Conservation (phyloP, 768 basidiomycete species). For the Pulveroboletus sp. region DNA sequence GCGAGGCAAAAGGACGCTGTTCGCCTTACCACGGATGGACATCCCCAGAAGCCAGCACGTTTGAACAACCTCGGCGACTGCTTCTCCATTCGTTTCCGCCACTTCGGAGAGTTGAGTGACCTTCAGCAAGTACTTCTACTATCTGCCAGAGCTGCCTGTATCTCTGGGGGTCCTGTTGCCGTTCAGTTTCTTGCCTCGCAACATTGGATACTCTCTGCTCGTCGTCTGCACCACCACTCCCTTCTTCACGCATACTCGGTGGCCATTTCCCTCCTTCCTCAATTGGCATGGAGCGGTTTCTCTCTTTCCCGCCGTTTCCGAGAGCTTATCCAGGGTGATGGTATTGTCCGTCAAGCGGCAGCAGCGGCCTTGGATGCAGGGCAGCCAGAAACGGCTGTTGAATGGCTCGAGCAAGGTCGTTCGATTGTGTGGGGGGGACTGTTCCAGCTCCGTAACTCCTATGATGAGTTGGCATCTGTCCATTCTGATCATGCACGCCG, state of each 20-base stretch:
- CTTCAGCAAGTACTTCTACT: not conserved
- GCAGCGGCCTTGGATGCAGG: too few species aligned
- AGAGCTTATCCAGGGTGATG: too few species aligned
- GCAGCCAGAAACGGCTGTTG: not conserved
- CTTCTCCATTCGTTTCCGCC: not conserved
- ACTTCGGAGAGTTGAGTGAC: too few species aligned
- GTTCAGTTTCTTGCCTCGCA: not conserved
- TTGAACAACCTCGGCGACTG: not conserved
- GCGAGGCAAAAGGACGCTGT: not conserved
- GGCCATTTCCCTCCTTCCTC: conserved; percentile 17
- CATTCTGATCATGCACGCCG: too few species aligned
- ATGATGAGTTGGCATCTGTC: not conserved
- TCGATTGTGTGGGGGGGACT: conserved; percentile 5
- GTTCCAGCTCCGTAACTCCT: too few species aligned
- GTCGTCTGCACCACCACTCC: not conserved
- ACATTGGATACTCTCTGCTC: not conserved
- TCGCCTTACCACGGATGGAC: too few species aligned
- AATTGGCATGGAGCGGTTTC: conserved; percentile 2
- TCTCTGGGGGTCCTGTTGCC: not conserved
- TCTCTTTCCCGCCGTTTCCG: conserved; percentile 11
- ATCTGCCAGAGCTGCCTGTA: not conserved
- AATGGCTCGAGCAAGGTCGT: not conserved
- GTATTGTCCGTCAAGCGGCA: too few species aligned
- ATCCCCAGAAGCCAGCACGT: not conserved
- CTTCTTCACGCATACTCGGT: conserved; percentile 15